Percentiles rank a stretch among this genome's conserved stretches.
Evolutionary conservation across 352 stramenopile genomes (phyloP).

Genomic region (Albugo candida): DNA sequence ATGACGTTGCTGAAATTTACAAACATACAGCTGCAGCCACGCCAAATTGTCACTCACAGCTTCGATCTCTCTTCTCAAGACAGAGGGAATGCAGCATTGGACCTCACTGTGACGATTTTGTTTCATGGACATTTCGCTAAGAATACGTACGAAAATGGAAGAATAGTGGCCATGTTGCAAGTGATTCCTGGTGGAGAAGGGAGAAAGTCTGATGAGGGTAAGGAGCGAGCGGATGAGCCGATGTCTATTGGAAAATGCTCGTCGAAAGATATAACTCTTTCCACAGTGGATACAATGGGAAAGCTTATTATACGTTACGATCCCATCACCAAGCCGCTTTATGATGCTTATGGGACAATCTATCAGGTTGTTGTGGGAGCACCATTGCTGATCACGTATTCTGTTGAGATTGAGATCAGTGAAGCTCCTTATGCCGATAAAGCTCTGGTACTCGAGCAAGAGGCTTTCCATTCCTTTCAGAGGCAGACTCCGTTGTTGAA

Average conservation of each 20-base stretch:
- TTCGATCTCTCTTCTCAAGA: slow-evolving; percentile 23
- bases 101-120: slow-evolving; percentile 33
- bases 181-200: slow-evolving; percentile 15
- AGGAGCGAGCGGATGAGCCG: not conserved
- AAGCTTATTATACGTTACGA: slow-evolving; percentile 47
- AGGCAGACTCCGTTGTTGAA: slow-evolving; percentile 31
- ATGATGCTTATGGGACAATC: slow-evolving; percentile 10
- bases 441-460: slow-evolving; percentile 22
- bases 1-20: not conserved
- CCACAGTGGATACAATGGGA: slow-evolving; percentile 38
- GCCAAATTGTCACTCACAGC: slow-evolving; percentile 37
- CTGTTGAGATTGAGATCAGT: slow-evolving; percentile 25
- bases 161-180: slow-evolving; percentile 60
- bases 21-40: slow-evolving; percentile 1
- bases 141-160: slow-evolving; percentile 47
- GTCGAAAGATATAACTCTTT: slow-evolving; percentile 31
- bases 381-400: slow-evolving; percentile 48
- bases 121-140: slow-evolving; percentile 62
- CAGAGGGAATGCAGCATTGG: slow-evolving; percentile 20
- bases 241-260: slow-evolving; percentile 35
- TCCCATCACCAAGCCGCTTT: slow-evolving; percentile 26
- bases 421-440: slow-evolving; percentile 28
- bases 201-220: slow-evolving; percentile 2
- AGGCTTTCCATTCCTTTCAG: slow-evolving; percentile 42
- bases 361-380: slow-evolving; percentile 63